Base-by-base conservation (phyloP, 2,329 filamentous ascomycete species). In the Bipolaris oryzae region DNA sequence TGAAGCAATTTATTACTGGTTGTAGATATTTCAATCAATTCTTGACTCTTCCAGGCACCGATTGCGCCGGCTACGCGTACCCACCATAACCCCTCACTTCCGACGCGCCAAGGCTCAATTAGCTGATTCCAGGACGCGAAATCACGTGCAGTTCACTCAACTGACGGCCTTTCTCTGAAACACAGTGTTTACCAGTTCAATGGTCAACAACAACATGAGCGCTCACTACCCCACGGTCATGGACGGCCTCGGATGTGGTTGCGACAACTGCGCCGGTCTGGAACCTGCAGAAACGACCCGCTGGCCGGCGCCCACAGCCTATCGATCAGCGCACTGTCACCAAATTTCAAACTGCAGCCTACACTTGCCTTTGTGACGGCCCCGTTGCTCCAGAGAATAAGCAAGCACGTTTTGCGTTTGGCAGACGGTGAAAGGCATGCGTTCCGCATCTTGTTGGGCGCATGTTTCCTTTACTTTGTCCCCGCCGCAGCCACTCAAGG, bases 401-500 rank as follows among this genome's bases (percentile, higher is more conserved):
- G 44, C 42, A 46, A 38, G 48, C 51, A 57, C 21, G 34, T 23
- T 39, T 35, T 49, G 33, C 47, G 57, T 49, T 59, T 58, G 57
- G 63, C 33, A 49, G 46, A 45, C 23, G 46, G 47, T 45, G 51
- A 25, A 52, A 23, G 55, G 11, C 21, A 50, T 50, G 55, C 35
- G 59, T 48, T 48, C 56, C 39, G 39, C 13, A 53, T 41, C 51
- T 50, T 58, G 58, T 53, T 52, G 51, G 60, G 60, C 47, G 54
- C 61, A 54, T 58, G 49, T 60, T 63, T 63, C 57, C 58, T 64
- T 67, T 60, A 63, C 67, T 71, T 70, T 70, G 67, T 70, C 58
- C 64, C 61, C 64, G 64, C 61, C 61, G 63, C 62, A 38, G 58
- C 53, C 56, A 50, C 42, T 62, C 44, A 43, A 58, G 62, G 67